Base-by-base conservation (phyloP, 139 green algal species). In the Raphidocelis subcapitata region DNA sequence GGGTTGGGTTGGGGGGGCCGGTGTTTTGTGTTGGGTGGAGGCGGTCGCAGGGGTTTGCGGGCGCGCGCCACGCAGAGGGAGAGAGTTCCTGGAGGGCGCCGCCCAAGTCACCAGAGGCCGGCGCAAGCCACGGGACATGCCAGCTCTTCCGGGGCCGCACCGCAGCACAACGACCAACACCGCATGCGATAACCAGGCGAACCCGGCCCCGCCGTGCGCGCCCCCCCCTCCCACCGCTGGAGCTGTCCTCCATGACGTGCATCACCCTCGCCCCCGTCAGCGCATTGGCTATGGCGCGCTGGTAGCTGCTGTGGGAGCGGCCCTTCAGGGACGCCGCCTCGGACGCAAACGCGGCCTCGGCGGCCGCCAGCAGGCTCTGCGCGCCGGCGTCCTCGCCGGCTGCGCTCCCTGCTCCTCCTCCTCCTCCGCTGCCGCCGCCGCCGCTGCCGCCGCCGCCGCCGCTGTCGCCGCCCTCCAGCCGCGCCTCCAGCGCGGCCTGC, bases 191-290 rank as follows among this genome's bases (percentile, higher is more conserved):
- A n/a, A n/a, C n/a, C n/a, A n/a, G n/a, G n/a, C n/a, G n/a, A n/a
- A n/a, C n/a, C n/a, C n/a, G n/a, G n/a, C n/a, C n/a, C n/a, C 26
- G 2, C 36, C 16, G 5, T 20, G 32, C 20, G 1, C 62, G 3
- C 8, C 12, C 20, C 20, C 20, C 5, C 21, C 15, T 37, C 76
- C 1, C 68, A 85, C 80, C 81, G 24, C 55, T 67, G 28, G 69
- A 77, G 67, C 72, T 84, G 71, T 87, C 81, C 56, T 87, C 81
- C 35, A 84, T 56, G 54, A 82, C 46, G 63, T 84, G 77, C 81
- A 84, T 75, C 10, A 68, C 32, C 44, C 74, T 26, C 67, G 81
- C 51, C 21, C 32, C 65, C 18, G 77, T 63, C 21, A 87, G 70
- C 16, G 56, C 60, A 49, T 76, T 81, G 44, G 81, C 81, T 29